A percentile compares a stretch with the other conserved stretches of the same genome.
Conservation (phyloP, 805 yeast species). For the Yarrowia porcina region DNA sequence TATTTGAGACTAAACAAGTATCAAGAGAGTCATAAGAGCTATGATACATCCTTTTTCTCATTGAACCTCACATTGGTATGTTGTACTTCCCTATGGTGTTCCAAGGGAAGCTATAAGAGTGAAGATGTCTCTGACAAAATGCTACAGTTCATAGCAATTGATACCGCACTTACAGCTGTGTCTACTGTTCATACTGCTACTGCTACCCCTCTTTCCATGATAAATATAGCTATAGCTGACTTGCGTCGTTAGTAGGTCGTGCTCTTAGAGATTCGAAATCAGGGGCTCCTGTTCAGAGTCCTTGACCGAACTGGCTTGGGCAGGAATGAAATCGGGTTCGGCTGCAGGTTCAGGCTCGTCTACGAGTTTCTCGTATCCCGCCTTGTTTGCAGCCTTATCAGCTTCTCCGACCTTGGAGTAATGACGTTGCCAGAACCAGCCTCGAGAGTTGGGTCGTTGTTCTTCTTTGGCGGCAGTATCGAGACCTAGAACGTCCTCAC, state of each 20-base stretch:
- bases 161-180: neutral
- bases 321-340: neutral
- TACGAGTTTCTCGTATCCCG: neutral
- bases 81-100: too few species aligned
- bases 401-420: neutral
- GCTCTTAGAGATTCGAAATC: neutral
- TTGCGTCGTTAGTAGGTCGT: too few species aligned
- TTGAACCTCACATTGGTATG: too few species aligned
- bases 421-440: conserved; percentile 23
- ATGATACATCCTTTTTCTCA: too few species aligned
- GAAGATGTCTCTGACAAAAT: too few species aligned
- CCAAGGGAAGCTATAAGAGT: too few species aligned
- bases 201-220: neutral
- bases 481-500: neutral
- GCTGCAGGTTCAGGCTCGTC: neutral
- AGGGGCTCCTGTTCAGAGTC: conserved; percentile 8
- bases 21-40: too few species aligned
- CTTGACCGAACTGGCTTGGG: neutral
- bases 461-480: neutral
- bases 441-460: neutral
- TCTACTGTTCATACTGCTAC: too few species aligned
- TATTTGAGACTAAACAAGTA: too few species aligned
- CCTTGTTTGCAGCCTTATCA: neutral
- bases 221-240: conserved; percentile 11
- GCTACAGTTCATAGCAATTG: neutral